A percentile compares a stretch with the other conserved stretches of the same genome.
These are phyloP conservation scores for Achaetomium macrosporum DNA, from an alignment of 2,329 filamentous ascomycete genomes.

Conservation along the genomic window DNA sequence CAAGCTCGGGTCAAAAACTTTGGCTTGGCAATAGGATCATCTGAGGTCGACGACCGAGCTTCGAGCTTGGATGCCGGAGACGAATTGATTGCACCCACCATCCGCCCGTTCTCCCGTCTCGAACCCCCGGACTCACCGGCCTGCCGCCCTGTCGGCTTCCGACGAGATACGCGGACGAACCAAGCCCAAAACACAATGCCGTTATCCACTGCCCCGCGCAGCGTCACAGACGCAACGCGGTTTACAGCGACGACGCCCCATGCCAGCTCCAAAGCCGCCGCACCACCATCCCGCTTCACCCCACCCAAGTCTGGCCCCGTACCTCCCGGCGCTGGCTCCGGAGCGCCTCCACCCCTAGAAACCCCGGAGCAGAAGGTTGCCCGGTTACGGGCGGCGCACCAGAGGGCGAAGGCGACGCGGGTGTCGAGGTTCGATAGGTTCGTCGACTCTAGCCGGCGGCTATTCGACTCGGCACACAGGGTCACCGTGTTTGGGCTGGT, in stretches of 20 bases:
- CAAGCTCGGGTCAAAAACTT: slow-evolving; percentile 17
- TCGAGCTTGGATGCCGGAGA: background rate
- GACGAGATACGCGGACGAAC: background rate
- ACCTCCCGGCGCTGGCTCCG: slow-evolving; percentile 10
- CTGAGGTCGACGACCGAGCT: slow-evolving; percentile 16
- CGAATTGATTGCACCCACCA: background rate
- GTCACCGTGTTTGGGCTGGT: slow-evolving; percentile 50
- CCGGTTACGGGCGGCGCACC: slow-evolving; percentile 60
- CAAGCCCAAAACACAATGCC: slow-evolving; percentile 9
- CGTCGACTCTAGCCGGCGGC: slow-evolving; percentile 41
- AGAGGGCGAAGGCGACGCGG: slow-evolving; percentile 57
- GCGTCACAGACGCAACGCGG: slow-evolving; percentile 72
- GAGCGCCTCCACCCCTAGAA: slow-evolving; percentile 37
- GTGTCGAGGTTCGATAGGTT: slow-evolving; percentile 48
- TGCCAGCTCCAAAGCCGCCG: slow-evolving; percentile 55
- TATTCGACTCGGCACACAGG: slow-evolving; percentile 52
- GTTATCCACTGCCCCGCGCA: slow-evolving; percentile 45
- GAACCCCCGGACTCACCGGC: background rate
- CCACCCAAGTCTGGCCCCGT: slow-evolving; percentile 7
- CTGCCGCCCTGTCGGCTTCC: background rate
- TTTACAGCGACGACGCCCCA: slow-evolving; percentile 68
- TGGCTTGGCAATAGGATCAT: slow-evolving; percentile 21
- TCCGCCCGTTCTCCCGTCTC: slow-evolving; percentile 1
- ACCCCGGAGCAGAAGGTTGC: slow-evolving; percentile 65
- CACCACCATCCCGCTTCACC: slow-evolving; percentile 23